Base-by-base conservation (phyloP, 176 grass and related monocot species). In the Miscanthus lutarioriparius region DNA sequence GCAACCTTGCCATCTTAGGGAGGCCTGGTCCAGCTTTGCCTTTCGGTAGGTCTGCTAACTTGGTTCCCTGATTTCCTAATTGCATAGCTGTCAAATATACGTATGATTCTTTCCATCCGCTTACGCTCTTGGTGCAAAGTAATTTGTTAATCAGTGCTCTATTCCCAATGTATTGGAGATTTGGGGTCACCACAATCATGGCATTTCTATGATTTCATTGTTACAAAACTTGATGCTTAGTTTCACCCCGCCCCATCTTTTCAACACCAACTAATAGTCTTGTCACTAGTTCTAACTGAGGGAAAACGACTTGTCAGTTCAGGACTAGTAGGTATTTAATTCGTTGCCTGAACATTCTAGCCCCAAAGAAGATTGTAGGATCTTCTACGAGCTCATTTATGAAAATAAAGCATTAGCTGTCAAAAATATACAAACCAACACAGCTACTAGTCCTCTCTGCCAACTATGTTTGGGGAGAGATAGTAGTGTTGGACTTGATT, bases 1-100 rank as follows among this genome's bases (percentile, higher is more conserved):
- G 93, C 75, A 95, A 95, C 70, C 89, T 95, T 41, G 93, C 93
- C 70, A 81, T 91, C 41, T 80, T 90, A 65, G 93, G 93, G 59
- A 83, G 93, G 13, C 83, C 93, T 83, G 90, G 83, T 6, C 83
- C 90, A 48, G 82, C 75, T 67, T n/a, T 90, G 44, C 85, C 93
- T 48, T 92, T 88, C 14, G 83, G 90, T 86, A 83, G 77, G 86
- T 78, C 80, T 94, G 32, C 63, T 77, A 67, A 66, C 54, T 56
- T 61, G 26, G 49, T 78, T 78, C 72, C 33, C 2, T 39, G 1
- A 20, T 30, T 38, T 25, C 28, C 41, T 80, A 70, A 69, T 80
- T 69, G 54, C 79, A 62, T 32, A 63, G 61, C 59, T 80, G 48
- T 26, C 36, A 61, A 44, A 72, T 82, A 36, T 37, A 13, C 77